phyloP scores from a whole-genome alignment of 768 basidiomycete genomes.

The Lactarius vividus region DNA sequence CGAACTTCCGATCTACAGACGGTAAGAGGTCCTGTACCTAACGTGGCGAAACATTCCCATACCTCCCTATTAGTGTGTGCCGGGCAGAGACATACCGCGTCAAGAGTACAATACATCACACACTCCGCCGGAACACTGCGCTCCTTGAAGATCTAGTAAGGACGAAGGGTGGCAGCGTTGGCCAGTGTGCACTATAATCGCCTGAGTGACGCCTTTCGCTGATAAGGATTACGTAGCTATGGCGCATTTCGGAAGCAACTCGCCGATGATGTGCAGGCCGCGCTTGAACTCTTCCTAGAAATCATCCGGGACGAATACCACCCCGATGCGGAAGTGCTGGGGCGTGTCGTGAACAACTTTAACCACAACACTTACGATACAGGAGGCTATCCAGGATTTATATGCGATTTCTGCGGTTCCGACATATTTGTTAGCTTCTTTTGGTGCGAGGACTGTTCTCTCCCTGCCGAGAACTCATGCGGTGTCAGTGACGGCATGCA shows the following conservation, averaged over 20 bases:
- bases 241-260: slow-evolving; percentile 15
- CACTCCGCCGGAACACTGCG: slow-evolving; percentile 41
- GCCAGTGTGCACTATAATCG: slow-evolving; percentile 4
- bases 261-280: slow-evolving; percentile 33
- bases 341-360: slow-evolving; percentile 18
- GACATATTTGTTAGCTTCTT: slow-evolving; percentile 85
- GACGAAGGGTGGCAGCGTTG: not conserved
- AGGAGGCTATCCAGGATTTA: slow-evolving; percentile 32
- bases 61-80: slow-evolving; percentile 56
- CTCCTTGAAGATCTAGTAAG: slow-evolving; percentile 25
- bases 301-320: slow-evolving; percentile 50
- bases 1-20: slow-evolving; percentile 76
- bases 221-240: not conserved
- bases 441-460: slow-evolving; percentile 53
- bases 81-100: slow-evolving; percentile 74
- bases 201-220: not conserved
- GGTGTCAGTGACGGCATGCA: slow-evolving; percentile 44
- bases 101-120: slow-evolving; percentile 60
- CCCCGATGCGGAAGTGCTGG: slow-evolving; percentile 23
- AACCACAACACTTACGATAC: slow-evolving; percentile 26
- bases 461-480: slow-evolving; percentile 19
- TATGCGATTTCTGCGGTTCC: slow-evolving; percentile 77
- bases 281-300: slow-evolving; percentile 49
- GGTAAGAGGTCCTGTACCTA: slow-evolving; percentile 43
- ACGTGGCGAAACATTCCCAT: not conserved